A percentile compares a stretch with the other conserved stretches of the same genome.
phyloP scores from a whole-genome alignment of 306 rosid species.

The Cicer judaicum region DNA sequence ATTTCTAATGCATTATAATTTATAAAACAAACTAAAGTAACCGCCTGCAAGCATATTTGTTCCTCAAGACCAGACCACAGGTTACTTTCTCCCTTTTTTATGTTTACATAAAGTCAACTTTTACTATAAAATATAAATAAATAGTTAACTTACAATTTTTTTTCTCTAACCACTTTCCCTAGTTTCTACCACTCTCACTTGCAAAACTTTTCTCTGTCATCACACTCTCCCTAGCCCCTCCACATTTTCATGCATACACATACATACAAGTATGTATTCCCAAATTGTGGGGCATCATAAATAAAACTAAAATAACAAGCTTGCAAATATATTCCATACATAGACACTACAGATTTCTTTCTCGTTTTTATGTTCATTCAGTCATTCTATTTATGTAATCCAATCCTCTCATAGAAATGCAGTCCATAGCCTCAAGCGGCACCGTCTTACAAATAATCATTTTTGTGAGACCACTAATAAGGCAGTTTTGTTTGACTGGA shows the following conservation, averaged over 20 bases:
- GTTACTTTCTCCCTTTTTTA: constrained; percentile 1
- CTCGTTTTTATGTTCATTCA: neutral
- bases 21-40: constrained; percentile 26
- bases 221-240: neutral
- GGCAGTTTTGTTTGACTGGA: constrained; percentile 11
- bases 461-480: constrained; percentile 1
- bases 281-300: constrained; percentile 29
- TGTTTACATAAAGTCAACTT: neutral
- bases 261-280: neutral
- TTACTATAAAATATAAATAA: neutral
- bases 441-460: constrained; percentile 2
- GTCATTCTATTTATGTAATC: constrained; percentile 3
- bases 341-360: constrained; percentile 15
- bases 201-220: constrained; percentile 15
- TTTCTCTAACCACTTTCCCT: constrained; percentile 15
- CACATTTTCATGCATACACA: constrained; percentile 20
- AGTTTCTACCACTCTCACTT: neutral
- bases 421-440: neutral
- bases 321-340: neutral
- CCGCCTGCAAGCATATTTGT: neutral
- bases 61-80: constrained; percentile 4
- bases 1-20: constrained; percentile 14
- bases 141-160: constrained; percentile 2
- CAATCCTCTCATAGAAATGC: constrained; percentile 10
- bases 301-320: constrained; percentile 24